Percentiles rank a stretch among this genome's conserved stretches.
Conservation (phyloP, 2,329 filamentous ascomycete species). For the Colletotrichum salicis region DNA sequence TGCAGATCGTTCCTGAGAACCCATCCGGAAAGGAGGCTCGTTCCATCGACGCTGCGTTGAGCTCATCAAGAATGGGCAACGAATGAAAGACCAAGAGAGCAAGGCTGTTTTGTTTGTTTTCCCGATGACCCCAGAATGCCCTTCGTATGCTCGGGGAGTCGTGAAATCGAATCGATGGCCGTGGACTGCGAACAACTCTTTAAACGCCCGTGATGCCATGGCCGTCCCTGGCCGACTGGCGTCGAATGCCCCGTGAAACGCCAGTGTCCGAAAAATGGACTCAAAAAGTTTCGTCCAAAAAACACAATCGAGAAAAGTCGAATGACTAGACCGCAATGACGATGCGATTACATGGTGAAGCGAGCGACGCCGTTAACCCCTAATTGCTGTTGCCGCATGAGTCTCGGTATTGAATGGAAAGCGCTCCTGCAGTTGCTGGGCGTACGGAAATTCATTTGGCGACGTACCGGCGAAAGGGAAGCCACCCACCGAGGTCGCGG, state of each 20-base stretch:
- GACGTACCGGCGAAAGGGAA: conserved; percentile 61
- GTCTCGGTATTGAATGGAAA: conserved; percentile 61
- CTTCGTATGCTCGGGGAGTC: conserved; percentile 28
- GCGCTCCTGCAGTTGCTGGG: conserved; percentile 55
- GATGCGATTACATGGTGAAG: not conserved
- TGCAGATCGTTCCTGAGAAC: conserved; percentile 36
- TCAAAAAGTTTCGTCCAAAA: conserved; percentile 14
- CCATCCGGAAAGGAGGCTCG: conserved; percentile 15
- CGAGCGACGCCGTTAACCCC: conserved; percentile 43
- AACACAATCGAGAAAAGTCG: conserved; percentile 35
- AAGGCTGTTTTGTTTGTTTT: conserved; percentile 17
- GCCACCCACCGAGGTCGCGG: conserved; percentile 55
- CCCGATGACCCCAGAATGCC: conserved; percentile 22
- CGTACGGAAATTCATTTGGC: conserved; percentile 52
- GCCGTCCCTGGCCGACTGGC: conserved; percentile 20
- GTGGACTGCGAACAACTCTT: conserved; percentile 16
- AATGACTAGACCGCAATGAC: conserved; percentile 12
- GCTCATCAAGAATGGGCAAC: conserved; percentile 27
- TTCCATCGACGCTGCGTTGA: conserved; percentile 28
- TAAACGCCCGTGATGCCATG: conserved; percentile 29
- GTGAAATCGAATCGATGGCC: conserved; percentile 20
- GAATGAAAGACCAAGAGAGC: conserved; percentile 14
- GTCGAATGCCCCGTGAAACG: conserved; percentile 29
- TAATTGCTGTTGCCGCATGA: conserved; percentile 61
- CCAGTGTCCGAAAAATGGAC: conserved; percentile 18